Conservation (phyloP, 140 eudicot genomes). For the Oenanthe javanica region DNA sequence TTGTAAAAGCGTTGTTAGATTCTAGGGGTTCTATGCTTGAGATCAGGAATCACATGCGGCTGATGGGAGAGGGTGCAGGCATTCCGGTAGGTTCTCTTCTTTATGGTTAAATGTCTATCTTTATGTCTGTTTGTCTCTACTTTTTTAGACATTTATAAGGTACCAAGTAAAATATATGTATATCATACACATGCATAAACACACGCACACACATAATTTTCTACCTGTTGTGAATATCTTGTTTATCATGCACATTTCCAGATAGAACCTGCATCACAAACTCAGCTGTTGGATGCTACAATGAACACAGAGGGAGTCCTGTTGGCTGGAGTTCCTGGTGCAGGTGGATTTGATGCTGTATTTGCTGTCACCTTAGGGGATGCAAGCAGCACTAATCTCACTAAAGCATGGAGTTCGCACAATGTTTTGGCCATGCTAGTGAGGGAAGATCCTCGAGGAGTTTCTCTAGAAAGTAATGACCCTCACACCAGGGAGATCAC, state of each 20-base stretch:
- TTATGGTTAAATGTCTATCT: not conserved
- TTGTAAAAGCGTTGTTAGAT: conserved; percentile 68
- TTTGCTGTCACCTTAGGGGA: conserved; percentile 79
- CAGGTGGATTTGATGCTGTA: conserved; percentile 95
- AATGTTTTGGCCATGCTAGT: conserved; percentile 86
- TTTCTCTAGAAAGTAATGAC: conserved; percentile 55
- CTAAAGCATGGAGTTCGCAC: conserved; percentile 62
- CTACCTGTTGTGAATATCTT: not conserved
- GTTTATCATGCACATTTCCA: conserved; percentile 24
- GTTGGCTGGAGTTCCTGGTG: conserved; percentile 98
- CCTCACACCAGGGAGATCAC: conserved; percentile 62
- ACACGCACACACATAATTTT: not conserved
- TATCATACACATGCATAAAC: not conserved
- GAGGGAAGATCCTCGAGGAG: conserved; percentile 90
- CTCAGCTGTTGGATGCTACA: conserved; percentile 74
- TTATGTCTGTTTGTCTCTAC: not conserved
- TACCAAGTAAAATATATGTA: not conserved
- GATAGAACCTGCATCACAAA: conserved; percentile 95
- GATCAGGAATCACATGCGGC: conserved; percentile 71
- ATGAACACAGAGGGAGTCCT: conserved; percentile 82
- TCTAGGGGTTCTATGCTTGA: conserved; percentile 82
- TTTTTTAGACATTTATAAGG: not conserved
- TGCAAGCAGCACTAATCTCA: conserved; percentile 42
- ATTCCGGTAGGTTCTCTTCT: conserved; percentile 55
- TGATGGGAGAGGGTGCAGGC: conserved; percentile 94